phyloP scores from a whole-genome alignment of 306 rosid species.

The Medicago arabica region DNA sequence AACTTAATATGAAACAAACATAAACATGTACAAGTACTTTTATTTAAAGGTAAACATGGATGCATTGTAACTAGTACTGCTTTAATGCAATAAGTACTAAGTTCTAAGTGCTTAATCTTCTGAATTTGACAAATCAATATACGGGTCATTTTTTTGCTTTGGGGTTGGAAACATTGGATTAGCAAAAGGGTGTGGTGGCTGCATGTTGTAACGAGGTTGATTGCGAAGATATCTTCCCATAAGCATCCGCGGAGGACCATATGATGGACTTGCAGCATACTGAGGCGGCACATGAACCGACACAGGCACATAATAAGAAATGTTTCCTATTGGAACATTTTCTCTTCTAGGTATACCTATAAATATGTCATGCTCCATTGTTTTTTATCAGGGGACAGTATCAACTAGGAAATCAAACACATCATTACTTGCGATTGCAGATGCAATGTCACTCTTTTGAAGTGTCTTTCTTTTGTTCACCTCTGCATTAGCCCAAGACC shows the following conservation, averaged over 20 bases:
- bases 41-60: background rate
- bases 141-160: background rate
- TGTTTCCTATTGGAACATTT: background rate
- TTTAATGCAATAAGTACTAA: background rate
- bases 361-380: slow-evolving; percentile 47
- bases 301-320: background rate
- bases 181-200: no score
- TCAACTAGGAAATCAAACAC: slow-evolving; percentile 69
- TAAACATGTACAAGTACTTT: background rate
- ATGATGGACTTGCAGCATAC: background rate
- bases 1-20: background rate
- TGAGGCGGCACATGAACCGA: background rate
- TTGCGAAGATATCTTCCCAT: background rate
- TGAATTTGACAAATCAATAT: background rate
- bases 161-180: background rate
- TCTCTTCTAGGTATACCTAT: slow-evolving; percentile 38
- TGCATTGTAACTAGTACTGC: background rate
- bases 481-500: slow-evolving; percentile 63
- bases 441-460: slow-evolving; percentile 64
- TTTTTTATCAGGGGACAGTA: slow-evolving; percentile 52
- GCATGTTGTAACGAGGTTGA: background rate
- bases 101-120: background rate
- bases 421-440: slow-evolving; percentile 64
- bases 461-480: slow-evolving; percentile 62
- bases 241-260: no score